phyloP scores from a whole-genome alignment of 495 filamentous ascomycete species.

The Podospora didyma region DNA sequence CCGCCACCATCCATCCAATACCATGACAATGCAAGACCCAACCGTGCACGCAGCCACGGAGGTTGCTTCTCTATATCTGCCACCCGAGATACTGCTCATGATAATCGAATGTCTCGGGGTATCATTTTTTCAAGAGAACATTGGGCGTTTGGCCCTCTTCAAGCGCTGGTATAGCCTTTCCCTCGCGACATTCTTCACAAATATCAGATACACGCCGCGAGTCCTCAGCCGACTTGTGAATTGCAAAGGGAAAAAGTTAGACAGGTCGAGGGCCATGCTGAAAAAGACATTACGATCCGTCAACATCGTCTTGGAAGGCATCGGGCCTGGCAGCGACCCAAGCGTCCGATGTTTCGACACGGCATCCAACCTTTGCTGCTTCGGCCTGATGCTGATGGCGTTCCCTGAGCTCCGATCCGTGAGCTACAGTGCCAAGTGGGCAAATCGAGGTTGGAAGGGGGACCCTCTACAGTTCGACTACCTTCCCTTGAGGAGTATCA shows the following conservation, averaged over 20 bases:
- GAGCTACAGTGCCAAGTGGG: constrained; percentile 8
- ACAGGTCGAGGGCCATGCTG: constrained; percentile 8
- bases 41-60: too few relatives aligned
- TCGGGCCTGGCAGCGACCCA: background rate
- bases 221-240: constrained; percentile 20
- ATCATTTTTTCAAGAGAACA: constrained; percentile 20
- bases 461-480: constrained; percentile 10
- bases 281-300: constrained; percentile 9
- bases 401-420: constrained; percentile 12
- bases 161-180: constrained; percentile 20
- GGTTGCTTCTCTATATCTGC: constrained; percentile 6
- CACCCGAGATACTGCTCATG: constrained; percentile 19
- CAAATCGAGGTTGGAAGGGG: constrained; percentile 11
- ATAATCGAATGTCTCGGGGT: constrained; percentile 16
- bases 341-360: constrained; percentile 8
- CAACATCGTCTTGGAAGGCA: constrained; percentile 15
- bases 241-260: constrained; percentile 8
- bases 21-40: too few relatives aligned
- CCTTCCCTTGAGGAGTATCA: constrained; percentile 6
- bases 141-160: constrained; percentile 17
- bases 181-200: constrained; percentile 13
- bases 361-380: constrained; percentile 9
- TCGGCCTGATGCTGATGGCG: constrained; percentile 8
- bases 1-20: too few relatives aligned
- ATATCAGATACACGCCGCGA: constrained; percentile 17